Evolutionary conservation across 768 basidiomycete species (phyloP).

Genomic region (Mycena crocata): DNA sequence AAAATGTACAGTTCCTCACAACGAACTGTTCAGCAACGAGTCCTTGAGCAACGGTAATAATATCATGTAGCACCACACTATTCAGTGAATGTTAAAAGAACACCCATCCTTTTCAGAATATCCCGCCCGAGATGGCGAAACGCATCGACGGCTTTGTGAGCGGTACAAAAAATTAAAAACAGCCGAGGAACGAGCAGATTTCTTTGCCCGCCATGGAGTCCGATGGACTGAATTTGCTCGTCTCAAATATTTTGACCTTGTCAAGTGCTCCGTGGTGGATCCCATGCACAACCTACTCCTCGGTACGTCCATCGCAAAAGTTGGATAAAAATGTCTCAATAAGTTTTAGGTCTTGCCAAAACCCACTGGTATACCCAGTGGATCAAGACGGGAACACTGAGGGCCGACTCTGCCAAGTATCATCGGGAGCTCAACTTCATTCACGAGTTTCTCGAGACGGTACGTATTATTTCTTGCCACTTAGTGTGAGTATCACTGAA

Average conservation of each 20-base stretch:
- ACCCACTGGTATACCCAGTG: slow-evolving; percentile 40
- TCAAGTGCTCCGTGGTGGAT: neutral
- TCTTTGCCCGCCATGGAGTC: neutral
- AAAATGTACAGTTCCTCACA: slow-evolving; percentile 29
- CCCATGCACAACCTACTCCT: slow-evolving; percentile 11
- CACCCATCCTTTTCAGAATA: too few relatives aligned
- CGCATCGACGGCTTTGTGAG: neutral
- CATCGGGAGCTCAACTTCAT: slow-evolving; percentile 32
- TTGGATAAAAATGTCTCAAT: neutral
- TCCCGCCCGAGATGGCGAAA: neutral
- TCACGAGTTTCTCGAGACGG: slow-evolving; percentile 29
- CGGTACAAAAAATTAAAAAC: neutral
- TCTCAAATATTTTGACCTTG: slow-evolving; percentile 7
- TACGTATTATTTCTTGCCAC: slow-evolving; percentile 22
- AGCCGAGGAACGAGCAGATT: neutral
- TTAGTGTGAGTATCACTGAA: too few relatives aligned
- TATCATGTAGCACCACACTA: too few relatives aligned
- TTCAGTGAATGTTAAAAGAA: neutral
- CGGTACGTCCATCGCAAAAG: neutral
- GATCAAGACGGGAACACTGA: slow-evolving; percentile 32
- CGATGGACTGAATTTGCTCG: slow-evolving; percentile 13
- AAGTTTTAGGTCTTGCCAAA: slow-evolving; percentile 37
- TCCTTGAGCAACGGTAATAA: slow-evolving; percentile 1
- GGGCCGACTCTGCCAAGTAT: slow-evolving; percentile 18
- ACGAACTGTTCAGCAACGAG: neutral